A percentile compares a stretch with the other conserved stretches of the same genome.
These are phyloP conservation scores for Aspergillus sp. DNA, from an alignment of 2,329 filamentous ascomycete species.

Conservation along the genomic window DNA sequence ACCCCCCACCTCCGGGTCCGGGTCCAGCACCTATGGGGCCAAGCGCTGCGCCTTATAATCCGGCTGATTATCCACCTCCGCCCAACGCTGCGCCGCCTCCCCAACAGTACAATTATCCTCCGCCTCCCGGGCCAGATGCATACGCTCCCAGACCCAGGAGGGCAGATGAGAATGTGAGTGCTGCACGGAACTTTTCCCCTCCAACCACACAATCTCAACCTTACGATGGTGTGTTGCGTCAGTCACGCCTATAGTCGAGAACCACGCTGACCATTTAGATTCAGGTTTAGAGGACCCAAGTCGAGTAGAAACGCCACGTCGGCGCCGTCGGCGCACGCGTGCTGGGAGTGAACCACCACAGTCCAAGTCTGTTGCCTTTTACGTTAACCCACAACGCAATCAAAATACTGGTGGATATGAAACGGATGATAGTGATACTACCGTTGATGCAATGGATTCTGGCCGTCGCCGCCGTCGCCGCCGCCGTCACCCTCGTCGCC, in stretches of 20 bases:
- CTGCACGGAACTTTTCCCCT: slow-evolving; percentile 35
- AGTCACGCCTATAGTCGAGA: slow-evolving; percentile 8
- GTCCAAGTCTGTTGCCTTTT: slow-evolving; percentile 37
- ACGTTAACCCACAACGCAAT: slow-evolving; percentile 20
- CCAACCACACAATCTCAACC: slow-evolving; percentile 37
- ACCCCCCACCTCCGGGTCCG: slow-evolving; percentile 44
- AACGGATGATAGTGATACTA: slow-evolving; percentile 44
- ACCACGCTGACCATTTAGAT: slow-evolving; percentile 12
- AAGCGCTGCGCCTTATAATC: slow-evolving; percentile 33
- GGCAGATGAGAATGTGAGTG: slow-evolving; percentile 54
- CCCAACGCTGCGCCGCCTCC: slow-evolving; percentile 37
- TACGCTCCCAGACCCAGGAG: slow-evolving; percentile 40
- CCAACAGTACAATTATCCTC: slow-evolving; percentile 40
- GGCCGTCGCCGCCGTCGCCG: slow-evolving; percentile 11
- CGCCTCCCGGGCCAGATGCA: slow-evolving; percentile 35
- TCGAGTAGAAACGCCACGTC: slow-evolving; percentile 11
- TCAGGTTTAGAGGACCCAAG: slow-evolving; percentile 21
- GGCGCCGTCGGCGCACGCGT: slow-evolving; percentile 15
- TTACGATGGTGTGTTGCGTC: slow-evolving; percentile 45
- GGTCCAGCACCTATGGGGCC: slow-evolving; percentile 18
- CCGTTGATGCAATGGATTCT: slow-evolving; percentile 24
- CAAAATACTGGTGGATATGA: slow-evolving; percentile 39
- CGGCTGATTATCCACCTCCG: slow-evolving; percentile 44
- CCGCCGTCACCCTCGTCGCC: slow-evolving; percentile 16
- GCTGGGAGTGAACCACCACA: slow-evolving; percentile 25